Evolutionary conservation across 1,284 basidiomycete species (phyloP).

Genomic region (Leccinum fallax): DNA sequence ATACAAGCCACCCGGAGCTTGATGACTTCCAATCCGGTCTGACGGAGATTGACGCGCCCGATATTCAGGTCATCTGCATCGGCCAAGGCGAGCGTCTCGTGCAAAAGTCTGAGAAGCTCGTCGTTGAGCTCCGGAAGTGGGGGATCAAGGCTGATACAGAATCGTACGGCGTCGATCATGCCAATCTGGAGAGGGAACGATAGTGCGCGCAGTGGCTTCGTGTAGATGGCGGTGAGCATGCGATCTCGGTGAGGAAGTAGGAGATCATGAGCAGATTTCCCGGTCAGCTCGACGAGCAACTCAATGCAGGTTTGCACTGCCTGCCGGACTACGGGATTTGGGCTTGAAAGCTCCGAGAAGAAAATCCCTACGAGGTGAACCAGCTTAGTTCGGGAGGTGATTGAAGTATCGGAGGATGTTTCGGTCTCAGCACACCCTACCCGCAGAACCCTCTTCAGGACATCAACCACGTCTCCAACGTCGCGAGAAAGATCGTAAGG

Average conservation of each 20-base stretch:
- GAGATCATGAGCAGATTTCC: constrained; percentile 76
- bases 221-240: constrained; percentile 89
- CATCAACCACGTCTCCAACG: constrained; percentile 78
- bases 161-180: constrained; percentile 97
- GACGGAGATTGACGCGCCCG: constrained; percentile 74
- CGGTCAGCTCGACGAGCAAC: constrained; percentile 77
- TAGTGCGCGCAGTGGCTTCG: constrained; percentile 95
- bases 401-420: constrained; percentile 42
- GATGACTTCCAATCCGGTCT: constrained; percentile 82
- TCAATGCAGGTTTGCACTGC: constrained; percentile 85
- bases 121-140: constrained; percentile 90
- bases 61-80: constrained; percentile 93
- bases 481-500: constrained; percentile 88
- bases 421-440: constrained; percentile 64
- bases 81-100: constrained; percentile 93
- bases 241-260: constrained; percentile 87
- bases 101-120: constrained; percentile 89
- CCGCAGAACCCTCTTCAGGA: constrained; percentile 77
- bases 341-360: constrained; percentile 87
- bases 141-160: constrained; percentile 83
- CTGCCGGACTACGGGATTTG: constrained; percentile 85
- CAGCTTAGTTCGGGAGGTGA: constrained; percentile 54
- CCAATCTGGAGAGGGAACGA: constrained; percentile 97
- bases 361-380: constrained; percentile 80
- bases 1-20: constrained; percentile 96